A percentile compares a stretch with the other conserved stretches of the same genome.
phyloP scores from a whole-genome alignment of 83 land plant species.

The Picea abies region DNA sequence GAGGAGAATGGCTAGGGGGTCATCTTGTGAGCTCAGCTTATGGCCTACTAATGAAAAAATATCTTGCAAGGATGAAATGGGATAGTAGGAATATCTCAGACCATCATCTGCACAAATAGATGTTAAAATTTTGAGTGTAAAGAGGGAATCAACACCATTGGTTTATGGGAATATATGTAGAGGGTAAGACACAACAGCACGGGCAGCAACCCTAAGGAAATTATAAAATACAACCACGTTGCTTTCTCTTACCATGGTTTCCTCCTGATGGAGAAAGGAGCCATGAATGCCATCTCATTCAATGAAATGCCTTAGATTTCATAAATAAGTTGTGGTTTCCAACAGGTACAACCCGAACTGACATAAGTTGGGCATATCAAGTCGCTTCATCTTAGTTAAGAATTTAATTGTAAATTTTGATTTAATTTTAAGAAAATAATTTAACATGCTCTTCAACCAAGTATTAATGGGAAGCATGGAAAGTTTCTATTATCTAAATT shows the following conservation, averaged over 20 bases:
- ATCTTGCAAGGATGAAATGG: slow-evolving; percentile 30
- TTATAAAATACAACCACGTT: slow-evolving; percentile 32
- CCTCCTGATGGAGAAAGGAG: neutral
- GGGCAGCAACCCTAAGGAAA: slow-evolving; percentile 28
- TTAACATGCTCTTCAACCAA: no score
- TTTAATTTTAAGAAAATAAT: no score
- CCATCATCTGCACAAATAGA: slow-evolving; percentile 31
- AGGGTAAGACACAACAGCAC: slow-evolving; percentile 26
- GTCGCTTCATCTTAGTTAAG: no score
- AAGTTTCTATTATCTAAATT: no score
- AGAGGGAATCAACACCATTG: slow-evolving; percentile 44
- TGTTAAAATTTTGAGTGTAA: slow-evolving; percentile 36
- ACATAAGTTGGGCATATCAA: no score
- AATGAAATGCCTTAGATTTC: no score
- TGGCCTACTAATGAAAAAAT: slow-evolving; percentile 18
- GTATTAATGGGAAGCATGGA: no score
- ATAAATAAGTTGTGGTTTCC: no score
- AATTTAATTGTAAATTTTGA: no score
- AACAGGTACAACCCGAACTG: no score
- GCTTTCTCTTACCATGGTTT: slow-evolving; percentile 44
- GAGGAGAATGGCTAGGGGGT: slow-evolving; percentile 34
- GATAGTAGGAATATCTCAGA: slow-evolving; percentile 43
- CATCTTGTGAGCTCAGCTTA: slow-evolving; percentile 17
- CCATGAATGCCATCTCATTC: no score
- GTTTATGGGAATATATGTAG: slow-evolving; percentile 47